Percentiles rank a stretch among this genome's conserved stretches.
Conservation (phyloP, 2,329 filamentous ascomycete genomes). For the Venturiaceae sp. region DNA sequence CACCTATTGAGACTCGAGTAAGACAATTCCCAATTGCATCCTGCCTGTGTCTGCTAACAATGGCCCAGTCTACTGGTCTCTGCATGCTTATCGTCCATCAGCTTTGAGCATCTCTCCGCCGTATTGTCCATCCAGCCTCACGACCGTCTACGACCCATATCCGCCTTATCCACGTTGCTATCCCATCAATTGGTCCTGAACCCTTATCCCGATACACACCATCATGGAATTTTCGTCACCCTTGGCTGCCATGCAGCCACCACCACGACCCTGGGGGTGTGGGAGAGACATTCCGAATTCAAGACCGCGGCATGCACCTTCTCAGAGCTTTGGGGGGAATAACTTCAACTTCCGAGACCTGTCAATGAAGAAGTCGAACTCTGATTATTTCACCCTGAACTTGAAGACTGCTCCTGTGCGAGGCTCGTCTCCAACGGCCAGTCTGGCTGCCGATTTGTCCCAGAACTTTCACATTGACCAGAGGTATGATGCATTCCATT, state of each 20-base stretch:
- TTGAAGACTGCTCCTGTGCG: slow-evolving; percentile 42
- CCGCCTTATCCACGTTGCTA: not conserved
- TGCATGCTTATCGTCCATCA: slow-evolving; percentile 1
- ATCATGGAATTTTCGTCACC: slow-evolving; percentile 90
- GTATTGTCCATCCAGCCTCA: slow-evolving; percentile 2
- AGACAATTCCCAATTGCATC: not conserved
- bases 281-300: slow-evolving; percentile 44
- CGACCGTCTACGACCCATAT: not conserved
- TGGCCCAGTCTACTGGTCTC: too few relatives aligned
- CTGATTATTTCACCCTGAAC: slow-evolving; percentile 77
- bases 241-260: slow-evolving; percentile 77
- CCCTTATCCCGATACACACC: not conserved
- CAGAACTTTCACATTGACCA: slow-evolving; percentile 96
- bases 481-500: slow-evolving; percentile 52
- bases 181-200: slow-evolving; percentile 5
- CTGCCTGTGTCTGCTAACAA: not conserved
- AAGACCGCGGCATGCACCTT: slow-evolving; percentile 40
- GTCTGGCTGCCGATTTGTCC: slow-evolving; percentile 85
- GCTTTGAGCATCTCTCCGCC: not conserved
- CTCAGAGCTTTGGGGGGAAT: slow-evolving; percentile 48
- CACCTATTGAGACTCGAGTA: not conserved
- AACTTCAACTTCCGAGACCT: slow-evolving; percentile 69
- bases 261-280: slow-evolving; percentile 53
- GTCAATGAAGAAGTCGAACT: slow-evolving; percentile 54
- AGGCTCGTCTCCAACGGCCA: slow-evolving; percentile 84